Evolutionary conservation across 2,329 filamentous ascomycete genomes (phyloP).

Genomic region (Phialophora tarda): DNA sequence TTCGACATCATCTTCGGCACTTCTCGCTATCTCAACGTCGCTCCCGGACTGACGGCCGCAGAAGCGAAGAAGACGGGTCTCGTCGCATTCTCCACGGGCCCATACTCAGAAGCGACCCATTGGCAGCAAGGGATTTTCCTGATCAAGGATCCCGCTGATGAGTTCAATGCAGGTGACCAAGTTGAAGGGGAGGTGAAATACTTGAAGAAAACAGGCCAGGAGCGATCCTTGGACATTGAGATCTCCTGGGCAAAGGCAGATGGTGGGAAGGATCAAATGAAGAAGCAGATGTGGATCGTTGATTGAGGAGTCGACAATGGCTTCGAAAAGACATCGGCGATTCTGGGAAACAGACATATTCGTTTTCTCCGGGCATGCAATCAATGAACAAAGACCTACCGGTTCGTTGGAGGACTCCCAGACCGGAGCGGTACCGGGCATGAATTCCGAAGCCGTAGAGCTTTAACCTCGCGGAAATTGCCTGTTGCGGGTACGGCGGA

Average conservation of each 20-base stretch:
- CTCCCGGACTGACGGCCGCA: slow-evolving; percentile 62
- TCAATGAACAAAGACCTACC: background rate
- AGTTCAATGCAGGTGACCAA: slow-evolving; percentile 60
- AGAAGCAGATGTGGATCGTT: slow-evolving; percentile 49
- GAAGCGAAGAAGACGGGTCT: slow-evolving; percentile 68
- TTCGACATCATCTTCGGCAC: slow-evolving; percentile 92
- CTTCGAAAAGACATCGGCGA: background rate
- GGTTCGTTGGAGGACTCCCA: background rate
- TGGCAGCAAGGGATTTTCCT: slow-evolving; percentile 86
- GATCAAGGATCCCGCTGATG: slow-evolving; percentile 54
- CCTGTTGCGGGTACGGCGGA: slow-evolving; percentile 7
- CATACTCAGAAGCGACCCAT: slow-evolving; percentile 76
- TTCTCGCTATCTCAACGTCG: slow-evolving; percentile 56
- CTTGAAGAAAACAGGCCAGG: slow-evolving; percentile 70
- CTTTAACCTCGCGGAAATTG: slow-evolving; percentile 1
- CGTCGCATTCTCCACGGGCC: slow-evolving; percentile 88
- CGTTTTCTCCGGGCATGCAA: background rate
- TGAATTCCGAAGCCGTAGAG: background rate
- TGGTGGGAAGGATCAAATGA: slow-evolving; percentile 44
- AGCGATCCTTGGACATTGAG: slow-evolving; percentile 69
- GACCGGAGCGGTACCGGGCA: slow-evolving; percentile 7
- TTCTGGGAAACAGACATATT: background rate
- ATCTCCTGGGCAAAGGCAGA: slow-evolving; percentile 63
- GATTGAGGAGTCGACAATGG: slow-evolving; percentile 41
- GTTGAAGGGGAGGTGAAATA: slow-evolving; percentile 74